A percentile compares a stretch with the other conserved stretches of the same genome.
Evolutionary conservation across 306 rosid species (phyloP).

Genomic region (Elaeagnus macrophylla): DNA sequence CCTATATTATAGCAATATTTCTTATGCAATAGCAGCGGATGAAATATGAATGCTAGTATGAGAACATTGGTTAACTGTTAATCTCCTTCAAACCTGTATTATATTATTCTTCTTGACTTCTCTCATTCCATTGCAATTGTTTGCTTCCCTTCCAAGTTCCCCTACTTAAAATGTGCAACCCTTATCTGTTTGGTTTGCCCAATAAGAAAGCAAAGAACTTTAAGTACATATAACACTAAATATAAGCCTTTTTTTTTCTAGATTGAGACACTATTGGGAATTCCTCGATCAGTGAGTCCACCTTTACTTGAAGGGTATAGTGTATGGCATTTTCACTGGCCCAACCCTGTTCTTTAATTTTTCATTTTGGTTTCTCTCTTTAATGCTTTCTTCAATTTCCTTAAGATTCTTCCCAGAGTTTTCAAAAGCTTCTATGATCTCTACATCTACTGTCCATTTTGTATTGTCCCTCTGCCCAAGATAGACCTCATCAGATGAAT

Average conservation of each 20-base stretch:
- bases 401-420: slow-evolving; percentile 31
- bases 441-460: slow-evolving; percentile 48
- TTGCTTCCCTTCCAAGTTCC: too few species aligned
- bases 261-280: slow-evolving; percentile 67
- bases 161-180: too few species aligned
- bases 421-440: slow-evolving; percentile 32
- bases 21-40: too few species aligned
- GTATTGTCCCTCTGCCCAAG: slow-evolving; percentile 45
- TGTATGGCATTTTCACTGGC: slow-evolving; percentile 54
- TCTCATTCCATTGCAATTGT: too few species aligned
- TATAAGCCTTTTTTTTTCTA: slow-evolving; percentile 5
- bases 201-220: too few species aligned
- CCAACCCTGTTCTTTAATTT: slow-evolving; percentile 42
- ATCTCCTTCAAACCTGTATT: too few species aligned
- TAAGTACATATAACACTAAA: too few species aligned
- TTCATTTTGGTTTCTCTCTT: slow-evolving; percentile 32
- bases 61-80: too few species aligned
- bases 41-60: too few species aligned
- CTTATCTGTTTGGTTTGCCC: too few species aligned
- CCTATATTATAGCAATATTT: too few species aligned
- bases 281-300: slow-evolving; percentile 60
- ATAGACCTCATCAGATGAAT: slow-evolving; percentile 68
- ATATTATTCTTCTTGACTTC: too few species aligned
- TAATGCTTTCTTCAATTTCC: slow-evolving; percentile 27
- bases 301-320: slow-evolving; percentile 39